Conservation (phyloP, 208 protist species). For the Leishmania braziliensis region DNA sequence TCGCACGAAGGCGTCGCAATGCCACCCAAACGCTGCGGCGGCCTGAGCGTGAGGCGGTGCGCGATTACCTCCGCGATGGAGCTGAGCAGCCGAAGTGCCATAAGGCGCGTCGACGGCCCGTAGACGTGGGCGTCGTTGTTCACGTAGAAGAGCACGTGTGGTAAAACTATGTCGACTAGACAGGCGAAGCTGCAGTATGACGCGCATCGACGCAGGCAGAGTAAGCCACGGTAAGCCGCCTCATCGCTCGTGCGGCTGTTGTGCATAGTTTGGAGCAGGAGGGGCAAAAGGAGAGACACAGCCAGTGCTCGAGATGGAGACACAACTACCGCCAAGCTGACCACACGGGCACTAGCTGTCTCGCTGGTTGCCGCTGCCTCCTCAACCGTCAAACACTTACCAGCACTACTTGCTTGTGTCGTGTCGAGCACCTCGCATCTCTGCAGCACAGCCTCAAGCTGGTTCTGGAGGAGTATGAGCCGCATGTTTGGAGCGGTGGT, state of each 20-base stretch:
- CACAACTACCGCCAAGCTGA: too few species aligned
- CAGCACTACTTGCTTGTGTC: background rate
- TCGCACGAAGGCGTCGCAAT: background rate
- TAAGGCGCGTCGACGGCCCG: conserved; percentile 36
- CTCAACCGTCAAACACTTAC: background rate
- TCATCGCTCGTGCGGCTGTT: conserved; percentile 38
- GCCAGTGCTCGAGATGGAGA: conserved; percentile 6
- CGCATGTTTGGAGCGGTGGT: conserved; percentile 49
- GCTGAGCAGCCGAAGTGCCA: conserved; percentile 63
- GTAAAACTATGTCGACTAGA: conserved; percentile 50
- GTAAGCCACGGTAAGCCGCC: conserved; percentile 45
- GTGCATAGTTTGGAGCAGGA: conserved; percentile 54
- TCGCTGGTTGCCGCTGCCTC: background rate
- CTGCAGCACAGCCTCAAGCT: conserved; percentile 14
- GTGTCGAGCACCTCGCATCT: conserved; percentile 8
- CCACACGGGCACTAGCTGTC: background rate
- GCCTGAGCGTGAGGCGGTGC: conserved; percentile 15
- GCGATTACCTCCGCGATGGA: conserved; percentile 25
- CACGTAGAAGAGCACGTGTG: conserved; percentile 44
- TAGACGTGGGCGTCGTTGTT: conserved; percentile 34
- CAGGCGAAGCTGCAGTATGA: conserved; percentile 32
- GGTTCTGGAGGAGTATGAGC: conserved; percentile 45
- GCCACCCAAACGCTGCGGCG: background rate
- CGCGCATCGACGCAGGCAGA: conserved; percentile 40
- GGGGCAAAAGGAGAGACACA: conserved; percentile 47